Conservation (phyloP, 2,329 filamentous ascomycete species). For the Colletotrichum navitas region DNA sequence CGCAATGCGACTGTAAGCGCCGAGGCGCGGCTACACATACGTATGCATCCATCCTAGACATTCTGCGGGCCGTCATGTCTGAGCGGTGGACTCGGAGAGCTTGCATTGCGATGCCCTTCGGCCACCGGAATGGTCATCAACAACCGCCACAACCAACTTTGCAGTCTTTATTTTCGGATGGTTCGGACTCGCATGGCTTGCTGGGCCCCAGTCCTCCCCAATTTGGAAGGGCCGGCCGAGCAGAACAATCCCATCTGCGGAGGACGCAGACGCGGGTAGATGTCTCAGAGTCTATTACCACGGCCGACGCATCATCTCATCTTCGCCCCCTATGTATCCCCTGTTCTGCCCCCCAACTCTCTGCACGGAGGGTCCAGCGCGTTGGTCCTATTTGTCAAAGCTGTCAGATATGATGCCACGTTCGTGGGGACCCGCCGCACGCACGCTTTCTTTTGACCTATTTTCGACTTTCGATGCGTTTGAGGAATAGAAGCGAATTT, state of each 20-base stretch:
- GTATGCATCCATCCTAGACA: constrained; percentile 23
- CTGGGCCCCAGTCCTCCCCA: not conserved
- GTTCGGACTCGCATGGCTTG: constrained; percentile 38
- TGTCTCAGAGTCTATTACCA: constrained; percentile 20
- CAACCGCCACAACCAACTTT: not conserved
- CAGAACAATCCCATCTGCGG: constrained; percentile 19
- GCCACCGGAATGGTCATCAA: constrained; percentile 7
- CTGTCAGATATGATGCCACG: constrained; percentile 13
- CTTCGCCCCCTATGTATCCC: not conserved
- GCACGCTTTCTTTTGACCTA: constrained; percentile 1
- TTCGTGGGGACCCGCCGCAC: not conserved
- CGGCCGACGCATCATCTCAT: constrained; percentile 25
- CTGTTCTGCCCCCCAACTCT: constrained; percentile 17
- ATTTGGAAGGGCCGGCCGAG: constrained; percentile 9
- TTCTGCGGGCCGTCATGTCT: constrained; percentile 22
- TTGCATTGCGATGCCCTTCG: constrained; percentile 6
- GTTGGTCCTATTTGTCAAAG: constrained; percentile 23
- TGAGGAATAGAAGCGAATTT: constrained; percentile 16
- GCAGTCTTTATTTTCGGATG: constrained; percentile 19
- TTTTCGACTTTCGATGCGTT: not conserved
- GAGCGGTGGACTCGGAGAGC: constrained; percentile 23
- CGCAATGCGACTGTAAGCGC: constrained; percentile 44
- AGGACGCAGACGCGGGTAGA: constrained; percentile 15
- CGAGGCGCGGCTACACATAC: constrained; percentile 50
- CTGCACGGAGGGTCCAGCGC: constrained; percentile 30